Base-by-base conservation (phyloP, 164 flowering plant species). In the Taxillus chinensis region DNA sequence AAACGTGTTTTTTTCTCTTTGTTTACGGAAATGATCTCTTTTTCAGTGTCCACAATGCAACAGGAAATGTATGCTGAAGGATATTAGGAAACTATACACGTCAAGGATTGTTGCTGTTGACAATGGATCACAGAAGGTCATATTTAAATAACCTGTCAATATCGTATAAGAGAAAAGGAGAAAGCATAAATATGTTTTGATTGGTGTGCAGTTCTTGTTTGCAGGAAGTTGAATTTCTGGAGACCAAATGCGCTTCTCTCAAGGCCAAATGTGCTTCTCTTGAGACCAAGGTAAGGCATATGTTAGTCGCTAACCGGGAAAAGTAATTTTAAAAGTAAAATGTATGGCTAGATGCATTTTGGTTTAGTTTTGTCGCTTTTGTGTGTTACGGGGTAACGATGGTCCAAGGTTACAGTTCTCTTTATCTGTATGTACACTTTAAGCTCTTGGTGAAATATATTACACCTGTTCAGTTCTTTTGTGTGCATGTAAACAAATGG, bases 41-140 rank as follows among this genome's bases (percentile, higher is more conserved):
- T 13, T 41, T 45, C 64, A 90, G 97, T 90, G 97, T 67, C 97
- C 97, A 51, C 97, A 90, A 62, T 90, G 95, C 75, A 83, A 86
- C 57, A 77, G 62, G 65, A 83, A 74, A 68, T 83, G 83, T 67
- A 46, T 66, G 5, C 0, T 85, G 71, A 83, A 80, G 67, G 86
- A 81, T 68, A 70, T 90, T 10, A 70, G 92, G 71, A 82, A 70
- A 49, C 78, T 86, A 43, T 90, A 78, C 73, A 83, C 81, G 39
- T 63, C 92, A 37, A 74, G 67, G 57, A 59, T 87, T 45, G 74
- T 71, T 68, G 84, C 77, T 38, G 63, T 75, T 62, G 86, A 83
- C 68, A 83, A 79, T 49, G 83, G 84, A 46, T 76, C 78, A 40
- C 78, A 83, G 61, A 81, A 85, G 95, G 97, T 86, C 45, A 14